These are phyloP conservation scores for Ophiostoma sp. DNA, from an alignment of 2,329 filamentous ascomycete genomes.

Conservation along the genomic window DNA sequence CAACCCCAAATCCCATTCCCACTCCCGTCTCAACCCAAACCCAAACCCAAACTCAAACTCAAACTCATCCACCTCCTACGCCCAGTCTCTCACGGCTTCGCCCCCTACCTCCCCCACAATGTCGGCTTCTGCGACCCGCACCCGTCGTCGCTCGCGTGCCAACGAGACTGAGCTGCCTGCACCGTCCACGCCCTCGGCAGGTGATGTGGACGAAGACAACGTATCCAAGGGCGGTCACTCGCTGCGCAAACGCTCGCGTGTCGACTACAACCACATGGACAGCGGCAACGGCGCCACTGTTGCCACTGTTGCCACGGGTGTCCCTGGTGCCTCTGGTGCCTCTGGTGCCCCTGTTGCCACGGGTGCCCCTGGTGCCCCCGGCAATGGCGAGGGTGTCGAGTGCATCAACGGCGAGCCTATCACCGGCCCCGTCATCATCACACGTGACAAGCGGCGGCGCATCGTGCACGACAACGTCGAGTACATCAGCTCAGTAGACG, in stretches of 20 bases:
- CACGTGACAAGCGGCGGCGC: slow-evolving; percentile 10
- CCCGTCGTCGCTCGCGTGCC: slow-evolving; percentile 43
- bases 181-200: slow-evolving; percentile 36
- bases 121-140: slow-evolving; percentile 25
- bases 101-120: slow-evolving; percentile 33
- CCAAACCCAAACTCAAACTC: neutral
- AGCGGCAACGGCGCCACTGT: slow-evolving; percentile 40
- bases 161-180: slow-evolving; percentile 37
- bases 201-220: slow-evolving; percentile 40
- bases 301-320: too few relatives aligned
- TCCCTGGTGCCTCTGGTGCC: neutral
- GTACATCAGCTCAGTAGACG: slow-evolving; percentile 19
- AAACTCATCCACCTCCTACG: slow-evolving; percentile 24
- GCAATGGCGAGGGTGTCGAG: slow-evolving; percentile 33
- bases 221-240: slow-evolving; percentile 55
- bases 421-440: slow-evolving; percentile 11
- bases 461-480: slow-evolving; percentile 29
- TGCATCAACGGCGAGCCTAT: slow-evolving; percentile 15
- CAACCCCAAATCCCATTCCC: neutral
- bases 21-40: slow-evolving; percentile 1
- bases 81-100: slow-evolving; percentile 38
- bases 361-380: slow-evolving; percentile 29
- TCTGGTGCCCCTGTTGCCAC: too few relatives aligned
- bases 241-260: slow-evolving; percentile 50
- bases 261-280: slow-evolving; percentile 54